Conservation (phyloP, 176 grass and related monocot species). For the Tillandsia leiboldiana region DNA sequence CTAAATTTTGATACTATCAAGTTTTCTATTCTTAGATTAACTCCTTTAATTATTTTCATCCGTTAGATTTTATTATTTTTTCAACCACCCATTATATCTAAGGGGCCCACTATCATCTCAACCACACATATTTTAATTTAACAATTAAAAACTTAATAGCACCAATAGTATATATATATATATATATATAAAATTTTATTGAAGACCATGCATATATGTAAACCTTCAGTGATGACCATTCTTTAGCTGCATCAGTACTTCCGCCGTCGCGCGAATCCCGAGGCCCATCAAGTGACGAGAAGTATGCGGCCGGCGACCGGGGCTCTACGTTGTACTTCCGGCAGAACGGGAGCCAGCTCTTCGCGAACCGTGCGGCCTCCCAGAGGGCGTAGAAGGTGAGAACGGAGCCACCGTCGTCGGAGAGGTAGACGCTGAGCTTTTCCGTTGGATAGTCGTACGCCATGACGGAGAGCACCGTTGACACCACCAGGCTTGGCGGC, state of each 20-base stretch:
- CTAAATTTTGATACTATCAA: no score
- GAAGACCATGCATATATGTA: no score
- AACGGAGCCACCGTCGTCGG: slow-evolving; percentile 56
- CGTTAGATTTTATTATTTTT: no score
- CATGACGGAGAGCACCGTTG: slow-evolving; percentile 58
- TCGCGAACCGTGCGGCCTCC: slow-evolving; percentile 49
- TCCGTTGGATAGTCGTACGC: slow-evolving; percentile 50
- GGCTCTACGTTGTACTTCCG: slow-evolving; percentile 51
- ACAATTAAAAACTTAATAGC: no score
- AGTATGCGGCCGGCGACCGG: slow-evolving; percentile 52
- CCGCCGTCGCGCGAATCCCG: neutral
- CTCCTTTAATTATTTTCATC: no score
- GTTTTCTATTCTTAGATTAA: no score
- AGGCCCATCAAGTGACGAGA: slow-evolving; percentile 17
- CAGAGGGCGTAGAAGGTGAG: slow-evolving; percentile 65
- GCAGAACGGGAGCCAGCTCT: slow-evolving; percentile 66
- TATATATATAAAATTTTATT: no score
- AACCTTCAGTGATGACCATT: slow-evolving; percentile 41
- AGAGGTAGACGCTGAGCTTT: slow-evolving; percentile 64
- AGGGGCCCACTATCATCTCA: no score
- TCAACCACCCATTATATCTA: no score
- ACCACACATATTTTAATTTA: no score
- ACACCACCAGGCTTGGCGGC: slow-evolving; percentile 58
- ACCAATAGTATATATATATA: no score
- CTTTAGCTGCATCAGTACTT: neutral